Percentiles rank a stretch among this genome's conserved stretches.
These are phyloP conservation scores for Echites panduratus DNA, from an alignment of 257 asterid genomes.

Conservation along the genomic window DNA sequence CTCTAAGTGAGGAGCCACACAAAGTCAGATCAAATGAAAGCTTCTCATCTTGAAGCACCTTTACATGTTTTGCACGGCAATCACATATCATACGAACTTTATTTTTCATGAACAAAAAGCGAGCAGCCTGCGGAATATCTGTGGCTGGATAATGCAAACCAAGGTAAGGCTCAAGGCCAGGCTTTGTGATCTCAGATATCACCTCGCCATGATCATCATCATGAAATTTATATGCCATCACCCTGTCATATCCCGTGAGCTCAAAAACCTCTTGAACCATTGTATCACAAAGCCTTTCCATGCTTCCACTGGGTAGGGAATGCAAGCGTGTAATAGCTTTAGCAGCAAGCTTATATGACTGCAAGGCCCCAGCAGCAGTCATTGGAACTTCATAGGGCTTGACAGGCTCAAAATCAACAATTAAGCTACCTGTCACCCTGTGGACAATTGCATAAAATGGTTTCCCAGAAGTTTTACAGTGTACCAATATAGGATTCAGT, in stretches of 20 bases:
- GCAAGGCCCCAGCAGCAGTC: constrained; percentile 98
- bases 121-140: constrained; percentile 95
- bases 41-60: constrained; percentile 74
- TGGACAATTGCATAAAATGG: constrained; percentile 93
- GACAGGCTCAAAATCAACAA: constrained; percentile 94
- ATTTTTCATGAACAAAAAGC: constrained; percentile 90
- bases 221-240: constrained; percentile 82
- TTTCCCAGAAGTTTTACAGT: constrained; percentile 91
- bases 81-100: constrained; percentile 95
- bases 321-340: constrained; percentile 90
- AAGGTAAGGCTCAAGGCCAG: constrained; percentile 80
- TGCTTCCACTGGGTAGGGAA: constrained; percentile 84
- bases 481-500: constrained; percentile 79
- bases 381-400: constrained; percentile 91
- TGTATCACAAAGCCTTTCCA: constrained; percentile 74
- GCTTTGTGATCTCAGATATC: constrained; percentile 68
- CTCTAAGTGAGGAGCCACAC: constrained; percentile 88
- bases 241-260: constrained; percentile 93
- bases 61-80: constrained; percentile 68
- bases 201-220: constrained; percentile 99
- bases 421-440: constrained; percentile 77
- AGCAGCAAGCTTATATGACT: constrained; percentile 90
- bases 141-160: constrained; percentile 97
- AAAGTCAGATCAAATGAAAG: constrained; percentile 73
- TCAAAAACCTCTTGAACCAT: constrained; percentile 94